Evolutionary conservation across 108 stramenopile genomes (phyloP).

Genomic region (Cyclotella baltica): DNA sequence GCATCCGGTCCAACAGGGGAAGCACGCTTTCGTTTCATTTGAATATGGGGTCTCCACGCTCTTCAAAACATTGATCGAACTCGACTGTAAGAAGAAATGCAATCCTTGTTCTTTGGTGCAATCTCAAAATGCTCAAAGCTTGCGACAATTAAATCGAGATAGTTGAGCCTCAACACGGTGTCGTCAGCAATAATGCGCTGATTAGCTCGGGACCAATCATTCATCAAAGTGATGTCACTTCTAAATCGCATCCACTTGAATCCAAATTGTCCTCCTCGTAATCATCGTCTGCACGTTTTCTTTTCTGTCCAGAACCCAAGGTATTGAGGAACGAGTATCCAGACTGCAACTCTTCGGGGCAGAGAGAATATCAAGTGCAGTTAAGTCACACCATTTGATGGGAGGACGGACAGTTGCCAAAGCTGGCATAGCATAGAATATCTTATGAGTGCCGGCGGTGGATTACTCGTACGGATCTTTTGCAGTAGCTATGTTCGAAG

Average conservation of each 20-base stretch:
- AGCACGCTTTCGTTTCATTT: neutral
- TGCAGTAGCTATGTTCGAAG: too few species aligned
- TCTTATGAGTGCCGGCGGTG: too few species aligned
- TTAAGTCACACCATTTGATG: constrained; percentile 7
- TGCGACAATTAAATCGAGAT: constrained; percentile 7
- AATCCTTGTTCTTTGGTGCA: neutral
- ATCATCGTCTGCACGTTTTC: constrained; percentile 20
- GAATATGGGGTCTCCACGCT: neutral
- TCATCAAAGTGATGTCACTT: neutral
- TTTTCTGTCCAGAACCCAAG: constrained; percentile 20
- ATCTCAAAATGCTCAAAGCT: constrained; percentile 20
- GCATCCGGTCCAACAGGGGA: constrained; percentile 8
- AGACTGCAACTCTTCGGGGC: neutral
- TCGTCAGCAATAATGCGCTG: neutral
- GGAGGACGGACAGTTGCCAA: neutral
- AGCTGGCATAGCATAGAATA: constrained; percentile 9
- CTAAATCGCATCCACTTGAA: neutral
- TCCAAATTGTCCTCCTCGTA: constrained; percentile 9
- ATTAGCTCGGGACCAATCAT: neutral
- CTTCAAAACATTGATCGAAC: constrained; percentile 11
- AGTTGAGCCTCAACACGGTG: neutral
- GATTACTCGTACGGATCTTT: too few species aligned
- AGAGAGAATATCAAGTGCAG: constrained; percentile 12
- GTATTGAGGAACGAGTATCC: constrained; percentile 5
- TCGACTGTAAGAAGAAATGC: constrained; percentile 31